A percentile compares a stretch with the other conserved stretches of the same genome.
Conservation (phyloP, 192 early-diverging fungal species). For the Backusella westeae region DNA sequence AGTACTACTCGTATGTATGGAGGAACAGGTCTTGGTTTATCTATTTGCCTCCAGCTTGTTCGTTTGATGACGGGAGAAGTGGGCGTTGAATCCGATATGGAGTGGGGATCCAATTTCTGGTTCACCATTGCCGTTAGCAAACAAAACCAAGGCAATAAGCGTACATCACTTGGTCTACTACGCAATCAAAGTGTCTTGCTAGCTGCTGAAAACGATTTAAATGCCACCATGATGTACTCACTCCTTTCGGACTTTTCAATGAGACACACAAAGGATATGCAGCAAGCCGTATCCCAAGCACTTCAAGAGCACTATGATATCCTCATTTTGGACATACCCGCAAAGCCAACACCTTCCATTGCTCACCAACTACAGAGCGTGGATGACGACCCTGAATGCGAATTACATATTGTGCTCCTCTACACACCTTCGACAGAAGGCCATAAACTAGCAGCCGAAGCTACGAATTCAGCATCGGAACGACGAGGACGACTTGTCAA, state of each 20-base stretch:
- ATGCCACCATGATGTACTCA: conserved; percentile 22
- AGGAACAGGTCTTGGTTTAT: conserved; percentile 65
- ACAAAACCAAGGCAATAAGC: neutral
- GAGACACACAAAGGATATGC: conserved; percentile 9
- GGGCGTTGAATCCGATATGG: conserved; percentile 36
- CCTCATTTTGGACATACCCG: conserved; percentile 26
- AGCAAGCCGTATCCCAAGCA: conserved; percentile 21
- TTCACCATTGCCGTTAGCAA: conserved; percentile 39
- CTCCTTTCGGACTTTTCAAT: conserved; percentile 24
- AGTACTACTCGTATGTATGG: conserved; percentile 64
- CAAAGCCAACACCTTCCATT: conserved; percentile 13
- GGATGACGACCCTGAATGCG: conserved; percentile 26
- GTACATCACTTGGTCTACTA: neutral
- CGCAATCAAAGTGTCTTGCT: conserved; percentile 11
- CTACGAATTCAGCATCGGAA: conserved; percentile 15
- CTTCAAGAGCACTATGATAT: conserved; percentile 19
- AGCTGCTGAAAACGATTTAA: conserved; percentile 15
- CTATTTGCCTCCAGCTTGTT: conserved; percentile 59
- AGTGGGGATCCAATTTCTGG: conserved; percentile 49
- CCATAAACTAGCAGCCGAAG: conserved; percentile 22
- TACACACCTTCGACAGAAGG: conserved; percentile 28
- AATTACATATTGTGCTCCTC: conserved; percentile 26
- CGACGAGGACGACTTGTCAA: conserved; percentile 30
- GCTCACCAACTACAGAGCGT: conserved; percentile 18
- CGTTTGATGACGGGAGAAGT: conserved; percentile 58